Percentiles rank a stretch among this genome's conserved stretches.
These are phyloP conservation scores for Canavalia gladiata DNA, from an alignment of 306 rosid species.

Conservation along the genomic window DNA sequence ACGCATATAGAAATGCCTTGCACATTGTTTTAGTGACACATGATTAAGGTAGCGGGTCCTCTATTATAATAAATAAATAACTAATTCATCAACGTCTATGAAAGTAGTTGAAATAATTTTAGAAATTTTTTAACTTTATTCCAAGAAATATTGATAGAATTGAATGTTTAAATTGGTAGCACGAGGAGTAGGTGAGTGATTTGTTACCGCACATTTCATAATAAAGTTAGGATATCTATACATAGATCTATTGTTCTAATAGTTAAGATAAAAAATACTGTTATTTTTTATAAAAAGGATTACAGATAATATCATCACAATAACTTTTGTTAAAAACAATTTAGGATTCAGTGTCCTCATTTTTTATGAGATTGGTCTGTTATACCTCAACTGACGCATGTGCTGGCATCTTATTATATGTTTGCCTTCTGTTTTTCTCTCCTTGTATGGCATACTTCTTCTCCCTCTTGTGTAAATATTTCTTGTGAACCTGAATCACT, in stretches of 20 bases:
- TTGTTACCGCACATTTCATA: no score
- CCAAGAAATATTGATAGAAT: no score
- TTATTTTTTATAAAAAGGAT: no score
- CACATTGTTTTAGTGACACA: constrained; percentile 3
- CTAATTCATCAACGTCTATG: no score
- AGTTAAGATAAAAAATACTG: no score
- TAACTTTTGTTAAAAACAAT: not conserved
- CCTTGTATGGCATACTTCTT: not conserved
- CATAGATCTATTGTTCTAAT: no score
- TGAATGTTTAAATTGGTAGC: no score
- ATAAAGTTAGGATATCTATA: no score
- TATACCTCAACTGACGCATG: not conserved
- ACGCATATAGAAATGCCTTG: not conserved
- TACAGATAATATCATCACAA: not conserved
- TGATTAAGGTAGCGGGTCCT: not conserved
- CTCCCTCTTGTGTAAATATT: not conserved
- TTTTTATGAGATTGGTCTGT: not conserved
- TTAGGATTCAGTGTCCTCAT: not conserved
- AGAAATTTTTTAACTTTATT: no score
- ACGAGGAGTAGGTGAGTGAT: no score
- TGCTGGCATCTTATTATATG: not conserved
- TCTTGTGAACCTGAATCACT: not conserved
- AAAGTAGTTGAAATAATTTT: no score
- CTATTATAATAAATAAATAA: no score
- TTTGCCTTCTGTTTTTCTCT: not conserved